A percentile compares a stretch with the other conserved stretches of the same genome.
Conservation (phyloP, 139 green algal genomes). For the Chlorella sp. region DNA sequence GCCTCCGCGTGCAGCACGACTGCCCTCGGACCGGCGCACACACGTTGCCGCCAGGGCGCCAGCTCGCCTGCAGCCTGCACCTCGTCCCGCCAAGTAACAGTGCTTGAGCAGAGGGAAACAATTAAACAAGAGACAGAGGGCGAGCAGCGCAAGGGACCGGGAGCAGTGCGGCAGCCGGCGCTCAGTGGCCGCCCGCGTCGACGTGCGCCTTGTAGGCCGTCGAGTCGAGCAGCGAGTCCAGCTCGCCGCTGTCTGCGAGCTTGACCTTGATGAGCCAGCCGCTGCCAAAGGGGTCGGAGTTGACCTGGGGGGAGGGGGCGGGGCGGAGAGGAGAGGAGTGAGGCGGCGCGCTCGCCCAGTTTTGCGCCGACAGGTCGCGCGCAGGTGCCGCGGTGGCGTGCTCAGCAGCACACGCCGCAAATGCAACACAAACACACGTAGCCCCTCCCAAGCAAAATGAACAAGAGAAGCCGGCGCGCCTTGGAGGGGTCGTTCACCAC, state of each 20-base stretch:
- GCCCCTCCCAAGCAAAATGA: conserved; percentile 11
- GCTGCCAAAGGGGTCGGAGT: conserved; percentile 77
- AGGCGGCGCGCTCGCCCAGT: too few relatives aligned
- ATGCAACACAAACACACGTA: not conserved
- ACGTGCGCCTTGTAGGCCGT: conserved; percentile 80
- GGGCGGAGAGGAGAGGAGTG: not conserved
- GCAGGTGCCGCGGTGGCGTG: too few relatives aligned
- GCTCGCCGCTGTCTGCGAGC: conserved; percentile 74
- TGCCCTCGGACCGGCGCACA: too few relatives aligned
- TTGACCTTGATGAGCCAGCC: conserved; percentile 99
- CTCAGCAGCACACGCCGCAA: not conserved
- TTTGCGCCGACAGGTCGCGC: too few relatives aligned
- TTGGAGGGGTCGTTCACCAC: conserved; percentile 74
- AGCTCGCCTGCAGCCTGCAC: too few relatives aligned
- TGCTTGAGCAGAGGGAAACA: too few relatives aligned
- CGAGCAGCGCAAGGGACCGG: too few relatives aligned
- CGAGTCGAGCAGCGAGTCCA: conserved; percentile 77
- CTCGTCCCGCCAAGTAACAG: too few relatives aligned
- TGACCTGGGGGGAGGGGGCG: conserved; percentile 68
- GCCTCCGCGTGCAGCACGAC: too few relatives aligned
- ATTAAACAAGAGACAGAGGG: too few relatives aligned
- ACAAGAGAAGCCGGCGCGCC: conserved; percentile 16
- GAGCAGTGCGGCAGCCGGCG: too few relatives aligned
- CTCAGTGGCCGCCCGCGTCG: conserved; percentile 49
- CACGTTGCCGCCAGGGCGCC: too few relatives aligned